A percentile compares a stretch with the other conserved stretches of the same genome.
These are phyloP conservation scores for Fusarium sp. DNA, from an alignment of 2,329 filamentous ascomycete species.

Conservation along the genomic window DNA sequence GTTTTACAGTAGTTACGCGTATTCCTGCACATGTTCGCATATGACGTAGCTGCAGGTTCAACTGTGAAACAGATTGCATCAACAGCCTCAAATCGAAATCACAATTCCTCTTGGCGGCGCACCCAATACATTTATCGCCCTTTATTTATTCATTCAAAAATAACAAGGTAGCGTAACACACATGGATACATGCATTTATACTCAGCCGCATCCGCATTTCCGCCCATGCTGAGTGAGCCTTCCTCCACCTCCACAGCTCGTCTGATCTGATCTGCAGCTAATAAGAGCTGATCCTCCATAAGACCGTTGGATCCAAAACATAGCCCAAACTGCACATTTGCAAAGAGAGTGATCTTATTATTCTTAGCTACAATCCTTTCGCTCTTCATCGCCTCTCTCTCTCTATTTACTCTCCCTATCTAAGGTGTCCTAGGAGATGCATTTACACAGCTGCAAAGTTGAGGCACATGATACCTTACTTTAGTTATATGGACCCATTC, in stretches of 20 bases:
- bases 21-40: not conserved
- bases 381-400: too few relatives aligned
- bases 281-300: constrained; percentile 11
- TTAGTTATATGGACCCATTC: not conserved
- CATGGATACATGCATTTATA: too few relatives aligned
- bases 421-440: too few relatives aligned
- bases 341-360: too few relatives aligned
- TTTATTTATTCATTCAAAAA: too few relatives aligned
- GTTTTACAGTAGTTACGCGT: not conserved
- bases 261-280: constrained; percentile 16
- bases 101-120: not conserved
- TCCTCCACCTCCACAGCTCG: not conserved
- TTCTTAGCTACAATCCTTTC: too few relatives aligned
- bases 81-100: not conserved
- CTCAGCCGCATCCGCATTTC: not conserved
- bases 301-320: constrained; percentile 8
- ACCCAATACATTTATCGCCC: too few relatives aligned
- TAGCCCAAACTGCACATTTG: not conserved
- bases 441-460: too few relatives aligned
- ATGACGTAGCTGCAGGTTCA: constrained; percentile 4
- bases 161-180: too few relatives aligned
- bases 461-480: too few relatives aligned
- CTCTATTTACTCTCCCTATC: too few relatives aligned
- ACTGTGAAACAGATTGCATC: not conserved
- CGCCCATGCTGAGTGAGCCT: not conserved